Base-by-base conservation (phyloP, 139 green algal genomes). In the Chlorella ohadii region DNA sequence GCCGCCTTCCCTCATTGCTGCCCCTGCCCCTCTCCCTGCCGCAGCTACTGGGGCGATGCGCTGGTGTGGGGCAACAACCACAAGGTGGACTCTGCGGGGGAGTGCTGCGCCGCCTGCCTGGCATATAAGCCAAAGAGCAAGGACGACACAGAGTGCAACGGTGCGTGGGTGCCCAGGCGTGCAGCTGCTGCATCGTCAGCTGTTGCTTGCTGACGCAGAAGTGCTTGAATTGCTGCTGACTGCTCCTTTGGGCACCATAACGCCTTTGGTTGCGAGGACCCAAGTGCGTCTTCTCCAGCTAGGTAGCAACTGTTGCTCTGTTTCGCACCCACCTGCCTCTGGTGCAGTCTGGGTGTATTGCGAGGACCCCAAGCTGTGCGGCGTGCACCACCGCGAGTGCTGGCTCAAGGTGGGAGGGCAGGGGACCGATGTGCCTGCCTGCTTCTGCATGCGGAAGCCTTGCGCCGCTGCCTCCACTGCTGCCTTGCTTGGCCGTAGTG, bases 281-380 rank as follows among this genome's bases (percentile, higher is more conserved):
- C n/a, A n/a, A n/a, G n/a, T n/a, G n/a, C n/a, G n/a, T n/a, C n/a
- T n/a, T n/a, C n/a, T n/a, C n/a, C n/a, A n/a, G n/a, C n/a, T n/a
- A n/a, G n/a, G n/a, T n/a, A n/a, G n/a, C n/a, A n/a, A n/a, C n/a
- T n/a, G n/a, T n/a, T n/a, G n/a, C n/a, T n/a, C n/a, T n/a, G n/a
- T n/a, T n/a, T n/a, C n/a, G n/a, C n/a, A n/a, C n/a, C n/a, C 44
- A 27, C 55, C 41, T 38, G 31, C 31, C 34, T 20, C 59, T 38
- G 44, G 34, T 89, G 90, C 90, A 96, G 94, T 98, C 4, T 98
- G 93, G 93, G 95, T 98, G 27, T 97, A 81, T 55, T 98, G 95
- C 65, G 95, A 90, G 0, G 88, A 95, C 65, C 63, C 88, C 63
- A 56, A 86, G 17, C 27, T 77, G 9, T 98, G 95, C 72, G 84